Evolutionary conservation across 805 yeast genomes (phyloP).

Genomic region (Ogataea zsoltii): DNA sequence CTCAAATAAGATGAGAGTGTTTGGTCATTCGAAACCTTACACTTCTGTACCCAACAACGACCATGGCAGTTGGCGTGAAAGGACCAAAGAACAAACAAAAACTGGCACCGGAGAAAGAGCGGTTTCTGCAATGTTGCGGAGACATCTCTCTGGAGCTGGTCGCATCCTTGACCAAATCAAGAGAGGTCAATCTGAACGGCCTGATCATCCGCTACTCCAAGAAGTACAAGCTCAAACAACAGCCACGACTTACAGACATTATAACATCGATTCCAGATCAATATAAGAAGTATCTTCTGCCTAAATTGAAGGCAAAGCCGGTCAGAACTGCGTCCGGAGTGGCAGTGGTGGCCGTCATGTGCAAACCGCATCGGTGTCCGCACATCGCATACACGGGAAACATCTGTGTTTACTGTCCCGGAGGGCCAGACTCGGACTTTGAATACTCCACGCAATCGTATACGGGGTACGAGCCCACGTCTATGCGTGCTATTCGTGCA

Average conservation of each 20-base stretch:
- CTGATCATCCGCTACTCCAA: conserved; percentile 82
- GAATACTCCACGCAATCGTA: conserved; percentile 98
- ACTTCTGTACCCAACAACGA: not conserved
- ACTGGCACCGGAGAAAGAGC: conserved; percentile 86
- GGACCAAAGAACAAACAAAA: conserved; percentile 55
- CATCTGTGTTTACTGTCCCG: conserved; percentile 98
- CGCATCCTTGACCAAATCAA: conserved; percentile 67
- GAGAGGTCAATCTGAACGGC: conserved; percentile 87
- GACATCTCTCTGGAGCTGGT: conserved; percentile 88
- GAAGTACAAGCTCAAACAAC: conserved; percentile 86
- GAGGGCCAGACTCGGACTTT: conserved; percentile 98
- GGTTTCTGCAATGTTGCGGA: conserved; percentile 89
- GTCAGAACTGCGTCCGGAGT: conserved; percentile 98
- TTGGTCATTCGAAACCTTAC: conserved; percentile 4
- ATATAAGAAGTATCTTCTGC: conserved; percentile 85
- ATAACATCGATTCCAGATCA: conserved; percentile 95
- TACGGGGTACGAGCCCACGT: conserved; percentile 98
- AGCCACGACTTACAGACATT: conserved; percentile 93
- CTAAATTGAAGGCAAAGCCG: conserved; percentile 96
- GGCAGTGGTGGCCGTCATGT: conserved; percentile 99
- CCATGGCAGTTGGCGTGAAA: conserved; percentile 29
- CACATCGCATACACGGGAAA: conserved; percentile 99
- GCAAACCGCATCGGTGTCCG: conserved; percentile 98
- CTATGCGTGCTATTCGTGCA: conserved; percentile 99
- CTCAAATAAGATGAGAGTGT: conserved; percentile 11